Conservation (phyloP, 352 stramenopile species). For the Vaucheria bursata region DNA sequence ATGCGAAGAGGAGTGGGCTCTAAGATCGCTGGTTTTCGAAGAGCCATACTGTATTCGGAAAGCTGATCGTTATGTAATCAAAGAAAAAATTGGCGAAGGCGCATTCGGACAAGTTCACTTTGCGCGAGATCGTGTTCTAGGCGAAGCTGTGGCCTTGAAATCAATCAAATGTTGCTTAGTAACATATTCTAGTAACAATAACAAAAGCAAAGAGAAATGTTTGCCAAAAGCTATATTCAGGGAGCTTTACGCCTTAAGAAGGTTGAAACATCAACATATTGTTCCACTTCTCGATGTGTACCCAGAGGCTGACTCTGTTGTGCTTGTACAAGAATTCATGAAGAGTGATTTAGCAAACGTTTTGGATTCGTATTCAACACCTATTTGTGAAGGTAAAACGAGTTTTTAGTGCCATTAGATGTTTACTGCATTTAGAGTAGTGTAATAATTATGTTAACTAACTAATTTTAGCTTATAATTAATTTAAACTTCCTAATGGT, state of each 20-base stretch:
- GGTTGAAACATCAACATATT: conserved; percentile 9
- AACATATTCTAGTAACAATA: neutral
- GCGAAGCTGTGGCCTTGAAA: neutral
- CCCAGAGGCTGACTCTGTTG: conserved; percentile 13
- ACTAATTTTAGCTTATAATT: neutral
- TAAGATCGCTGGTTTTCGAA: neutral
- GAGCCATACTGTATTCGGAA: neutral
- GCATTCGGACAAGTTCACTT: neutral
- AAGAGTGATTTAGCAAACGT: conserved; percentile 24
- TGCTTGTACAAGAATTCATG: conserved; percentile 40
- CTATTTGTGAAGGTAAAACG: neutral
- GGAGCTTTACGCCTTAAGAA: conserved; percentile 18
- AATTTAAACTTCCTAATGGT: neutral
- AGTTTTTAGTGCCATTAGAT: neutral
- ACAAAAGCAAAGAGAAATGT: too few relatives aligned
- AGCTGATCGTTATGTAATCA: neutral
- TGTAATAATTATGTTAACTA: neutral
- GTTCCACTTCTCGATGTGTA: conserved; percentile 20
- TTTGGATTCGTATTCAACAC: neutral
- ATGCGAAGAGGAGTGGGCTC: too few relatives aligned
- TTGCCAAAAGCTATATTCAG: conserved; percentile 15
- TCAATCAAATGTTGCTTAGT: neutral
- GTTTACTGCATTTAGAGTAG: neutral
- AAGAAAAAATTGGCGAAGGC: neutral
- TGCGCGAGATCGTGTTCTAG: neutral